Base-by-base conservation (phyloP, 306 rosid genomes). In the Acacia crassicarpa region DNA sequence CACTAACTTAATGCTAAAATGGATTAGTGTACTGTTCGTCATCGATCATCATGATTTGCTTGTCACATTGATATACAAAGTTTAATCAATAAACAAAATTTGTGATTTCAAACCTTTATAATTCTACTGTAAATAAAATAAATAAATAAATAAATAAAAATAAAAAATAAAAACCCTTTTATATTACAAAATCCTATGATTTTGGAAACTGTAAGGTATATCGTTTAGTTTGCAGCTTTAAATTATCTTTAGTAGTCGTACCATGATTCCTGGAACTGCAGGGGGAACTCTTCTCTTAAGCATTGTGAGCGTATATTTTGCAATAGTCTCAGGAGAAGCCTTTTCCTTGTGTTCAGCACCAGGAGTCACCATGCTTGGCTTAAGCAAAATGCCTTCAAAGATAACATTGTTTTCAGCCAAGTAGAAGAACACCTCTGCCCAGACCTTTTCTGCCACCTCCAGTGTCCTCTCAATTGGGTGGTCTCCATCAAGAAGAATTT, bases 291-390 rank as follows among this genome's bases (percentile, higher is more conserved):
- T 92, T 83, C 98, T 92, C 66, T 77, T 92, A 16, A 95, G 99
- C 91, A 95, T 59, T 62, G 91, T 84, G 78, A 95, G 91, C 8
- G 99, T 95, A 82, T 85, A 44, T 73, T 91, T 87, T 71, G 99
- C 98, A 78, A 93, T 83, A 82, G 99, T 88, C 84, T 91, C 94
- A 48, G 99, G 97, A 54, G 96, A 86, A 80, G 99, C 93, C 89
- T 80, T 93, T 72, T 92, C 89, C 88, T 92, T 92, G 91, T 95
- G 99, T 67, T 93, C 99, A 19, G 99, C 99, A 6, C 99, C 98
- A 0, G 99, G 99, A 23, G 99, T 95, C 11, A 95, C 98, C 99
- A 95, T 95, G 91, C 99, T 95, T 33, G 99, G 99, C 89, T 95
- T 95, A 76, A 95, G 98, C 83, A 95, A 94, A 84, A 95, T 93